Evolutionary conservation across 2,329 filamentous ascomycete species (phyloP).

Genomic region (Talaromyces marneffei): DNA sequence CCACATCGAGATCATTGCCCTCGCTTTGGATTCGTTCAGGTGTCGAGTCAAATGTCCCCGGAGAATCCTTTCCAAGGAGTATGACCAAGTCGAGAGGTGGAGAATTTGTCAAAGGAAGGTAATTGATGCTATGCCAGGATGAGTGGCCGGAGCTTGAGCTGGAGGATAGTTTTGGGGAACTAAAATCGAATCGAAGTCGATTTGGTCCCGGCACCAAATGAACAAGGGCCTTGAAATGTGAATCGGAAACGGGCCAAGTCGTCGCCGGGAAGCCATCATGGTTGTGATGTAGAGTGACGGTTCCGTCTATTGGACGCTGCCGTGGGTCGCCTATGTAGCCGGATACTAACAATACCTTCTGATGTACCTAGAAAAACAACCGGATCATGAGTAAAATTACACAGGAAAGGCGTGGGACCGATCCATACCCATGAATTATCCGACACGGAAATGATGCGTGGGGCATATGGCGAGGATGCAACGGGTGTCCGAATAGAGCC

Average conservation of each 20-base stretch:
- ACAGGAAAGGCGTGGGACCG: background rate
- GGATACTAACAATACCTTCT: conserved; percentile 78
- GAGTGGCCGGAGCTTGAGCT: conserved; percentile 63
- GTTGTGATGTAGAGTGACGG: conserved; percentile 69
- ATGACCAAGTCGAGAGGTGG: conserved; percentile 88
- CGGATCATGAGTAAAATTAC: background rate
- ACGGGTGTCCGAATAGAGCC: conserved; percentile 45
- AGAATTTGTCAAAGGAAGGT: conserved; percentile 69
- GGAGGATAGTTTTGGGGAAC: conserved; percentile 67
- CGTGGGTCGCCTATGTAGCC: conserved; percentile 72
- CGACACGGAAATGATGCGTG: conserved; percentile 68
- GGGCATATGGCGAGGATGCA: conserved; percentile 72
- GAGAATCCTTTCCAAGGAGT: conserved; percentile 79
- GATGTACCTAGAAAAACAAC: conserved; percentile 61
- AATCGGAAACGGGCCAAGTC: conserved; percentile 80
- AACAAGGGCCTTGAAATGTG: conserved; percentile 84
- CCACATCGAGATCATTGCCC: conserved; percentile 73
- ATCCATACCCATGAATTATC: conserved; percentile 77
- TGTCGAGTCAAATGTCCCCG: conserved; percentile 74
- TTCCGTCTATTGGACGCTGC: conserved; percentile 68
- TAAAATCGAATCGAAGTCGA: conserved; percentile 79
- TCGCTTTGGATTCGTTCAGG: conserved; percentile 70
- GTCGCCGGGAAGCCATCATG: conserved; percentile 80
- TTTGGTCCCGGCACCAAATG: conserved; percentile 91
- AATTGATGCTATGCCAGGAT: conserved; percentile 76